phyloP scores from a whole-genome alignment of 139 green algal species.

The Mychonastes homosphaera region DNA sequence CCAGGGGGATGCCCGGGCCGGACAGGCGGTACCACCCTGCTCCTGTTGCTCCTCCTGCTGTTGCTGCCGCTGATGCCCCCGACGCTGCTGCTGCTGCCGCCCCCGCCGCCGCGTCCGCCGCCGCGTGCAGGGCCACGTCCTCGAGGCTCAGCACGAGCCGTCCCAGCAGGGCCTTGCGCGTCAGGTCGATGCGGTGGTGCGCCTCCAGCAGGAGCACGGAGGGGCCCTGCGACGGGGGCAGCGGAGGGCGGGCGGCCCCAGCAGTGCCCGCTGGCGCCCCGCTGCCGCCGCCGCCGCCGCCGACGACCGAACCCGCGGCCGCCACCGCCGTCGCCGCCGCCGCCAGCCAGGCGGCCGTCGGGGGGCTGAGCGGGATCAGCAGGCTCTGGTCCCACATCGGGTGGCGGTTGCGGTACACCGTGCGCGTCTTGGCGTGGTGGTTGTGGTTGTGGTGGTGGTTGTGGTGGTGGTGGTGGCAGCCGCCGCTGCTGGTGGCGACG shows the following conservation, averaged over 20 bases:
- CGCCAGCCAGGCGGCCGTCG: background rate
- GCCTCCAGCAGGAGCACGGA: background rate
- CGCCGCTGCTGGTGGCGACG: no score
- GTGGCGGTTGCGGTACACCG: constrained; percentile 17
- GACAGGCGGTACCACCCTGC: no score
- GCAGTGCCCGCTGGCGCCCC: background rate
- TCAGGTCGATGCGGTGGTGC: no score
- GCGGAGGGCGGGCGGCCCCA: background rate
- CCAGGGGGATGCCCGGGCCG: no score
- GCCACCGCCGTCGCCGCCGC: background rate
- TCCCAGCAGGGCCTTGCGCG: no score
- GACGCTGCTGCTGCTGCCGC: no score
- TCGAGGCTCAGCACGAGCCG: no score
- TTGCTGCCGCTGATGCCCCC: constrained; percentile 3
- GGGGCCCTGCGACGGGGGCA: background rate
- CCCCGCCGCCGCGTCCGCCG: no score
- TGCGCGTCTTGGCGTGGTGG: constrained; percentile 17
- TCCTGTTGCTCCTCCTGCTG: constrained; percentile 2
- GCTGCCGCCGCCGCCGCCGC: background rate
- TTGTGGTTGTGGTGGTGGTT: no score
- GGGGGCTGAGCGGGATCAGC: background rate
- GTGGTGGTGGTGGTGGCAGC: no score
- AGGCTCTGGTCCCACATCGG: constrained; percentile 16
- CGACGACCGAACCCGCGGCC: background rate
- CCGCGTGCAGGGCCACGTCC: no score